Evolutionary conservation across 2,329 filamentous ascomycete genomes (phyloP), one percentile per base, ranked within the genome.

Genomic region (Monosporascus sp.): DNA sequence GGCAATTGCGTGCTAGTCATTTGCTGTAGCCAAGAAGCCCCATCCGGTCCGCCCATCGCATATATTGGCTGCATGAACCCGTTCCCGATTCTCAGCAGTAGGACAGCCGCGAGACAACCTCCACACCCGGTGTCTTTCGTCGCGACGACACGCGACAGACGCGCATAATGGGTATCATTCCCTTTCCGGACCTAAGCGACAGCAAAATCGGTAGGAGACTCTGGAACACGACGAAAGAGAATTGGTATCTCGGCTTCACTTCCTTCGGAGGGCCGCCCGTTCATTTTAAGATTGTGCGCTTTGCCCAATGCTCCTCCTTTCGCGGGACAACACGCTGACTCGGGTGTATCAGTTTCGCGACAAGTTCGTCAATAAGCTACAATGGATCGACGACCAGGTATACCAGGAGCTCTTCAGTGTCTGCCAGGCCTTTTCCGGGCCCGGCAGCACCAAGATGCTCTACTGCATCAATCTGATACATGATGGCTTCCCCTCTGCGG

Each of bases 391-490:
- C 65, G 85, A 89, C 51, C 82, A 87, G 60, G 78, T 83, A 82
- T 89, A 86, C 67, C 83, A 88, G 66, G 87, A 90, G 62, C 76
- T 90, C 0, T 90, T 90, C 66, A 85, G 82, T 25, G 70, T 90
- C 46, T 81, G 78, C 18, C 86, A 90, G 69, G 82, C 83, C 1
- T 73, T 89, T 2, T 83, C 82, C 0, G 87, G 87, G 0, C 87
- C 87, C 0, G 86, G 61, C 0, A 86, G 81, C 57, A 89, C 87
- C 2, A 90, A 90, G 64, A 86, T 90, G 81, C 65, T 82, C 0
- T 89, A 87, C 55, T 87, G 81, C 54, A 82, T 90, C 41, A 81
- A 83, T 38, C 67, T 87, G 18, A 77, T 89, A 9, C 84, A 83
- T 55, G 78, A 77, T 11, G 86, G 86, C 0, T 71, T 86, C 5